phyloP scores from a whole-genome alignment of 805 yeast genomes.

The Nakazawaea laoshanensis region DNA sequence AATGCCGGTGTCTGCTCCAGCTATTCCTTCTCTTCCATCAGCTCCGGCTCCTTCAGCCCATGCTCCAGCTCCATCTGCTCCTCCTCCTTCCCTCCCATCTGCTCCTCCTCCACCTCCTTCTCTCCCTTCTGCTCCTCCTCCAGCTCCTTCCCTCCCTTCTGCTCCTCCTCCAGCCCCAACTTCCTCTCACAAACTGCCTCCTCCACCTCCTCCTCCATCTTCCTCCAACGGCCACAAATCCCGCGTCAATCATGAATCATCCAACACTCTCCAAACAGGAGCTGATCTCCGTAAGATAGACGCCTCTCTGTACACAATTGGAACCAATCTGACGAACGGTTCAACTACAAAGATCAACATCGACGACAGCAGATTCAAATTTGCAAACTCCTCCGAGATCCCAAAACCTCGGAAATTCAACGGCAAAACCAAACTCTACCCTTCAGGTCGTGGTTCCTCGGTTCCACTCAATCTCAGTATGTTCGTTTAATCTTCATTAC shows the following conservation, averaged over 20 bases:
- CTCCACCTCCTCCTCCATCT: conserved; percentile 18
- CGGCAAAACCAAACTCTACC: conserved; percentile 70
- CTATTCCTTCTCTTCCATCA: conserved; percentile 15
- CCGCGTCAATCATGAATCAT: conserved; percentile 27
- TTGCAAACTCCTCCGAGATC: conserved; percentile 55
- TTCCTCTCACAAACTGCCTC: conserved; percentile 7
- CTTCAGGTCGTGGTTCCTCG: conserved; percentile 91
- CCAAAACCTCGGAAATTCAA: conserved; percentile 85
- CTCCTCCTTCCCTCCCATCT: conserved; percentile 2
- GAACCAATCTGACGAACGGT: conserved; percentile 22
- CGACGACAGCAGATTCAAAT: conserved; percentile 68
- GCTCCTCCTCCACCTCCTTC: conserved; percentile 6
- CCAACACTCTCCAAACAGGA: conserved; percentile 38
- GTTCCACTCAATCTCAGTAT: conserved; percentile 63
- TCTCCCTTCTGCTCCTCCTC: no score
- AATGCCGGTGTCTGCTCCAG: conserved; percentile 15
- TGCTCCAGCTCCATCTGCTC: conserved; percentile 12
- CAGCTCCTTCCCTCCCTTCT: no score
- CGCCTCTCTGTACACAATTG: conserved; percentile 58
- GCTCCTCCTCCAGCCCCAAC: conserved; percentile 8
- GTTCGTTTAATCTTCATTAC: background rate
- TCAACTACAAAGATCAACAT: conserved; percentile 31
- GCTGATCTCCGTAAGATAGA: conserved; percentile 50
- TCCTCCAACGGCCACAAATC: conserved; percentile 11
- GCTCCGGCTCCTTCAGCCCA: conserved; percentile 13